These are phyloP conservation scores for Daldinia caldariorum DNA, from an alignment of 495 filamentous ascomycete genomes.

Conservation along the genomic window DNA sequence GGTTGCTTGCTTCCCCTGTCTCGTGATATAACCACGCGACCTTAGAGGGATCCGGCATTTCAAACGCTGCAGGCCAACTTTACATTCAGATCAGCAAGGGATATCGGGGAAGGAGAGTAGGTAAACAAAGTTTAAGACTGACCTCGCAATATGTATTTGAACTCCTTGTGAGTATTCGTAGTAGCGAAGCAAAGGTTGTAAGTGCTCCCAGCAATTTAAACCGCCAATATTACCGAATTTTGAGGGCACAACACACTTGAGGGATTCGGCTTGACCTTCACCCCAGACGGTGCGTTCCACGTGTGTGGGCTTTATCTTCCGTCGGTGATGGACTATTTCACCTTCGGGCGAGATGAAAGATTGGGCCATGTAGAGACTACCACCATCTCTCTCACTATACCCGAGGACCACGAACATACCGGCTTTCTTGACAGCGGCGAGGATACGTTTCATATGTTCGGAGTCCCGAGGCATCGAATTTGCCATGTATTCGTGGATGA, in stretches of 20 bases:
- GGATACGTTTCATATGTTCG: conserved; percentile 60
- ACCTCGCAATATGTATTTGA: conserved; percentile 67
- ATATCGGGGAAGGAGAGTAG: neutral
- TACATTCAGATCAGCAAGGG: conserved; percentile 15
- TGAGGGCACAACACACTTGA: conserved; percentile 56
- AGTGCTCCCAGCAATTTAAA: conserved; percentile 67
- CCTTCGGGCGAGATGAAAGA: conserved; percentile 60
- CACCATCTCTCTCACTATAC: conserved; percentile 60
- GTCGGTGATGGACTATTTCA: conserved; percentile 56
- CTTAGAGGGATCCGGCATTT: conserved; percentile 50
- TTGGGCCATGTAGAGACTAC: conserved; percentile 67
- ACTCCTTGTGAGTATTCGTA: conserved; percentile 62
- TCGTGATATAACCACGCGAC: conserved; percentile 48
- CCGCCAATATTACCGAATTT: conserved; percentile 59
- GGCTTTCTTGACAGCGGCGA: conserved; percentile 52
- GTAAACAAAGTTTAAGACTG: conserved; percentile 48
- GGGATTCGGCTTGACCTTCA: conserved; percentile 58
- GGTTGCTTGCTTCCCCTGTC: conserved; percentile 49
- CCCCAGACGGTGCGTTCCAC: conserved; percentile 70
- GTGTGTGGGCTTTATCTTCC: conserved; percentile 70
- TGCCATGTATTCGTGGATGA: conserved; percentile 59
- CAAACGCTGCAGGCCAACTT: conserved; percentile 49
- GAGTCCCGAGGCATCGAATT: conserved; percentile 60
- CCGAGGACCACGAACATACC: conserved; percentile 62
- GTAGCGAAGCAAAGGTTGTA: conserved; percentile 68